Percentiles rank a stretch among this genome's conserved stretches.
phyloP scores from a whole-genome alignment of 768 basidiomycete genomes.

The Gelatoporia subvermispora region DNA sequence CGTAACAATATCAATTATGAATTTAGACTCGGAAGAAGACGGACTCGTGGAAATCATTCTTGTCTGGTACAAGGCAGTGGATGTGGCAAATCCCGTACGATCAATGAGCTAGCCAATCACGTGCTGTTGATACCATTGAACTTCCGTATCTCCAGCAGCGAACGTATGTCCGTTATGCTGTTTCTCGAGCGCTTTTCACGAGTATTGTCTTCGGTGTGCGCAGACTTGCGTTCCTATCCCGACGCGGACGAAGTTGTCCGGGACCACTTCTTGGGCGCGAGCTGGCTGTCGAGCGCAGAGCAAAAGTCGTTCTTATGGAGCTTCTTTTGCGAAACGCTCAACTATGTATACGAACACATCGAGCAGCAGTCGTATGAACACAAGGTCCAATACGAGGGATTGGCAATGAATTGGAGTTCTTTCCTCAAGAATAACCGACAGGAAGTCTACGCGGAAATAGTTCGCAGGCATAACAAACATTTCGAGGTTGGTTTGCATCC shows the following conservation, averaged over 20 bases:
- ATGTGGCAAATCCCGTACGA: neutral
- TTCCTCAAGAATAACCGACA: no score
- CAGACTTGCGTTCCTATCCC: neutral
- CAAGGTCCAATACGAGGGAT: no score
- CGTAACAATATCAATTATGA: no score
- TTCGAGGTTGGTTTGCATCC: no score
- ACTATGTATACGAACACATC: neutral
- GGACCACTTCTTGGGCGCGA: neutral
- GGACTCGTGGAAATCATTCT: no score
- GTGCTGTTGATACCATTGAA: slow-evolving; percentile 23
- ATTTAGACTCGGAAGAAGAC: no score
- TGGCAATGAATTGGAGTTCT: no score
- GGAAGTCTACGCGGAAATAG: no score
- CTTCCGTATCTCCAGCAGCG: slow-evolving; percentile 4
- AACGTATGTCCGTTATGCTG: neutral
- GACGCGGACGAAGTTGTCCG: neutral
- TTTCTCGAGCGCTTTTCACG: neutral
- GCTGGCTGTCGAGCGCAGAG: neutral
- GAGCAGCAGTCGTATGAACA: no score
- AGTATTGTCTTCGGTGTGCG: neutral
- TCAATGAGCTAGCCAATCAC: slow-evolving; percentile 19
- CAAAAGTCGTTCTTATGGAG: neutral
- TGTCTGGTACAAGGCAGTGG: no score
- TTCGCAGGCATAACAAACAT: no score
- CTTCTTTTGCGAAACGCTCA: neutral